Base-by-base conservation (phyloP, 108 stramenopile species). In the Seminavis robusta region DNA sequence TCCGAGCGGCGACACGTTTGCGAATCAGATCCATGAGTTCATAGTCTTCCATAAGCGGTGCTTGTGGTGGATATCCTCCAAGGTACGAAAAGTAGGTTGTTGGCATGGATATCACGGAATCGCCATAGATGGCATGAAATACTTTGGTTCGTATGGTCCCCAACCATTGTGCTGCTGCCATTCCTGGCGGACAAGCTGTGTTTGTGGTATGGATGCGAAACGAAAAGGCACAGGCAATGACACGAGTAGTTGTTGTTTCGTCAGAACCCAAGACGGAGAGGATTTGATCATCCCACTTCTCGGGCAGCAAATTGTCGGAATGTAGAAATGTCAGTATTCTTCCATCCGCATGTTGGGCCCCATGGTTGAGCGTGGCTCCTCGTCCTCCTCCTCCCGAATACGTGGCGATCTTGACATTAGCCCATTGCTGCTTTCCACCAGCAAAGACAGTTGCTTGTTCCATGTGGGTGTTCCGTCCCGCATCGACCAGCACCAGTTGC, bases 41-140 rank as follows among this genome's bases (percentile, higher is more conserved):
- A 55, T 83, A 95, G 66, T 95, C 94, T 62, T 95, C 94, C 88
- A 95, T 88, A 9, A 95, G 38, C 31, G 44, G 45, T 29, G 83
- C 81, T 57, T 90, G 84, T 49, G 89, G 73, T 7, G 90, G 94
- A 61, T 81, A 92, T 17, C 94, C 94, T 19, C 94, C 90, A 1
- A 95, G 24, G 43, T 65, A 77, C 15, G 72, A 23, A 59, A 95
- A 88, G 4, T 85, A 59, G 44, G 52, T 29, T 7, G 73, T 55
- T n/a, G 84, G 86, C 23, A 95, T n/a, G 33, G 84, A 76, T 21
- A 95, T 50, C 25, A 63, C 67, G 55, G 85, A 84, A 78, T 95
- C 94, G 17, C 94, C 94, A 55, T 95, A 95, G 0, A 89, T 89
- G n/a, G 91, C 67, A 17, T 73, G 64, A 50, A 66, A 87, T 23